Base-by-base conservation (phyloP, 2,329 filamentous ascomycete genomes). In the Lasiodiplodia citricola region DNA sequence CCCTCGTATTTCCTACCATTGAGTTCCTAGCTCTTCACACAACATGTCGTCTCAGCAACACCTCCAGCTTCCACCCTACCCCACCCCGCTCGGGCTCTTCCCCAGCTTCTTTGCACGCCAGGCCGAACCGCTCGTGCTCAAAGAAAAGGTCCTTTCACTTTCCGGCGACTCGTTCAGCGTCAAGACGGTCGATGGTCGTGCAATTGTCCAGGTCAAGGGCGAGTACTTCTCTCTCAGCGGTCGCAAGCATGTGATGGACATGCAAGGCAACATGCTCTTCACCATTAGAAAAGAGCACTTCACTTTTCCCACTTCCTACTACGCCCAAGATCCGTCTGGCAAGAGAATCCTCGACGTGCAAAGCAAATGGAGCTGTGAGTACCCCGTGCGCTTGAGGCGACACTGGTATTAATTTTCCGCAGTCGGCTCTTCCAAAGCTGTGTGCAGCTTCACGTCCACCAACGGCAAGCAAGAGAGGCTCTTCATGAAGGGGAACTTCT, bases 111-210 rank as follows among this genome's bases (percentile, higher is more conserved):
- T 77, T 56, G 73, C 73, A 65, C 74, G 58, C 41, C 58, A 75
- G 4, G 74, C 76, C 66, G 77, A 73, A 68, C 87, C 85, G 2
- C 78, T 92, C 7, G 75, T 87, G 1, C 80, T 92, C 60, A 87
- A 85, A 72, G 88, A 91, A 74, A 88, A 88, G 72, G 81, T 90
- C 21, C 76, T 89, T 69, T 90, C 88, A 3, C 79, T 90, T 10
- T 85, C 85, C 1, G 88, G 88, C 68, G 88, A 91, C 79, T 87
- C 84, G 76, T 92, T 91, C 79, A 86, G 87, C 71, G 86, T 92
- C 77, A 85, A 84, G 66, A 83, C 86, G 5, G 78, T 83, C 55
- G 84, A 83, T 69, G 87, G 87, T 25, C 79, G 83, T 25, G 83
- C 86, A 0, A 73, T 90, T 38, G 78, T 90, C 70, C 83, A 84